A percentile compares a stretch with the other conserved stretches of the same genome.
Conservation (phyloP, 2,329 filamentous ascomycete species). For the Thelonectria blattea region DNA sequence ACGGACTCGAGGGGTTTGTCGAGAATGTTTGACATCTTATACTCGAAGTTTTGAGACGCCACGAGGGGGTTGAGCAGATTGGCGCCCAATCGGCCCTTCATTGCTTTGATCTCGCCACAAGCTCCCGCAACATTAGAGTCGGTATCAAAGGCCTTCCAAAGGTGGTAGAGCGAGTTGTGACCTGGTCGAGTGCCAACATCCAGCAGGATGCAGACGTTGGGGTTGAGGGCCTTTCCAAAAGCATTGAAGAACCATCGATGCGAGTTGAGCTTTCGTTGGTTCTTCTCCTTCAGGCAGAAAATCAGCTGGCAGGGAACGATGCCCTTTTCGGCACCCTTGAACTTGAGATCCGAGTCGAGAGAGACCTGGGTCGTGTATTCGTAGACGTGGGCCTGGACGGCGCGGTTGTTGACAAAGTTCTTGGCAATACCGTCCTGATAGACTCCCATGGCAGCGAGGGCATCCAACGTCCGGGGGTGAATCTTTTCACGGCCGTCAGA, state of each 20-base stretch:
- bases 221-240: slow-evolving; percentile 88
- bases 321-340: slow-evolving; percentile 98
- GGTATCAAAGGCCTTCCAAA: slow-evolving; percentile 98
- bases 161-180: slow-evolving; percentile 88
- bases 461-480: slow-evolving; percentile 90
- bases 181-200: slow-evolving; percentile 96
- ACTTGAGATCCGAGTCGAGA: slow-evolving; percentile 92
- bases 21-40: slow-evolving; percentile 99
- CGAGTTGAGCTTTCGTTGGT: slow-evolving; percentile 96
- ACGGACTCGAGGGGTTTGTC: slow-evolving; percentile 97
- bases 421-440: slow-evolving; percentile 99
- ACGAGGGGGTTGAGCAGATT: slow-evolving; percentile 93
- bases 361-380: slow-evolving; percentile 99
- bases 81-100: slow-evolving; percentile 83
- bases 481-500: slow-evolving; percentile 91
- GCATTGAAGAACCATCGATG: slow-evolving; percentile 99
- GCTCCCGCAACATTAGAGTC: slow-evolving; percentile 97
- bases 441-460: slow-evolving; percentile 93
- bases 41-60: slow-evolving; percentile 98
- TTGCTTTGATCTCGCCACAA: slow-evolving; percentile 96
- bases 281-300: slow-evolving; percentile 98
- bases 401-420: slow-evolving; percentile 95
- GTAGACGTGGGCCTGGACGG: slow-evolving; percentile 96
- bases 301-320: slow-evolving; percentile 98
- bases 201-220: slow-evolving; percentile 94